phyloP scores from a whole-genome alignment of 768 basidiomycete genomes.

The Tremella fuciformis region DNA sequence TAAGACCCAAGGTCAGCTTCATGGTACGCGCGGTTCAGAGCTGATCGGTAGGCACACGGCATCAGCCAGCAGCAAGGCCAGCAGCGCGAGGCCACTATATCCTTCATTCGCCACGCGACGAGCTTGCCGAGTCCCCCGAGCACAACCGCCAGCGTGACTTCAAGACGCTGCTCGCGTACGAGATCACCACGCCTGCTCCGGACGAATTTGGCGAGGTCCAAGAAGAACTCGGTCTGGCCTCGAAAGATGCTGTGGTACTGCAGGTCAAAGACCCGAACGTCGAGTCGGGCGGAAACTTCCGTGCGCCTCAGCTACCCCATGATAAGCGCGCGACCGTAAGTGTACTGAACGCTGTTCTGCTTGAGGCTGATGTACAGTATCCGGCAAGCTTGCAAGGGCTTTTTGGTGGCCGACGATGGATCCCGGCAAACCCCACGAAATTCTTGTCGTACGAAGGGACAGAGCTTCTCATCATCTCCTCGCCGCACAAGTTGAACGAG shows the following conservation, averaged over 20 bases:
- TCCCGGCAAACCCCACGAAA: constrained; percentile 39
- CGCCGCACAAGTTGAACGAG: constrained; percentile 36
- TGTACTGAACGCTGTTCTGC: background rate
- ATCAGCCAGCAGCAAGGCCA: constrained; percentile 42
- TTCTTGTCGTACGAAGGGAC: constrained; percentile 39
- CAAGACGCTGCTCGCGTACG: constrained; percentile 47
- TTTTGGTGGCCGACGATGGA: constrained; percentile 34
- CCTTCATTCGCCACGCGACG: constrained; percentile 46
- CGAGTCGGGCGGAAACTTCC: constrained; percentile 25
- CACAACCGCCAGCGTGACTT: constrained; percentile 41
- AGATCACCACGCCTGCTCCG: constrained; percentile 39
- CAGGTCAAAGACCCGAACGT: constrained; percentile 45
- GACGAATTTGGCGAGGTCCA: constrained; percentile 46
- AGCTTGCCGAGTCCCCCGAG: constrained; percentile 36
- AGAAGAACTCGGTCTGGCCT: constrained; percentile 36
- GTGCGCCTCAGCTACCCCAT: constrained; percentile 39
- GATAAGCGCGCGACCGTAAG: constrained; percentile 41
- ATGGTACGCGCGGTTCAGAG: background rate
- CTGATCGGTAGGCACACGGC: constrained; percentile 32
- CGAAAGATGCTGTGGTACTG: constrained; percentile 35
- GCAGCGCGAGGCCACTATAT: constrained; percentile 47
- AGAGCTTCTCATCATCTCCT: constrained; percentile 43
- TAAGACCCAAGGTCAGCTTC: constrained; percentile 39
- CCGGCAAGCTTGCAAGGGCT: constrained; percentile 30
- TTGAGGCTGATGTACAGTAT: constrained; percentile 23